Evolutionary conservation across 1,139 yeast genomes (phyloP), one percentile per base, ranked within the genome.

Genomic region (Barnettozyma hawaiiensis): DNA sequence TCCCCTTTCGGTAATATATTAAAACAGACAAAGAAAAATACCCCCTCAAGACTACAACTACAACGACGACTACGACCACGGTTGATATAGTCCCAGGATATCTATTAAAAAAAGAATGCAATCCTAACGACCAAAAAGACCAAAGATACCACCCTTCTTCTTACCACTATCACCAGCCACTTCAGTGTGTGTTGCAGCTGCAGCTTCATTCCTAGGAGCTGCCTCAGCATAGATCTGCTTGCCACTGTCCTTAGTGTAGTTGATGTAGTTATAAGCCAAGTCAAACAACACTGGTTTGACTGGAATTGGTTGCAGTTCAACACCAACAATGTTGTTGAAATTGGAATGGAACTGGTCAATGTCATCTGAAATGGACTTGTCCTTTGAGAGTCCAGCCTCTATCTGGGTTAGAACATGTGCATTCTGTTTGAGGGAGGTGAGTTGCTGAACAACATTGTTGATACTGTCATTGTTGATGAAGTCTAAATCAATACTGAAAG

Each of bases 241-340:
- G 33, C 21, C 15, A n/a, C n/a, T n/a, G 20, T 47, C 42, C 41
- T 26, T 49, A 47, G 21, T 45, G 57, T 80, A 79, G 38, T 71
- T 69, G 42, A 90, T 75, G 58, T 85, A 89, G 61, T 89, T 89
- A 67, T 71, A 89, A 0, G 95, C 97, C 55, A 86, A 71, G 61
- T 90, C 97, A 58, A 87, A 90, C 55, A 89, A 74, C 8, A 89
- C 95, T 1, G 97, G 96, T 63, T 90, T 90, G 46, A 83, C 76
- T 46, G 80, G 71, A 2, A 85, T 75, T 2, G 95, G 85, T 46
- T 64, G 64, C 11, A 54, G 10, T 11, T 47, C 36, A 8, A 54
- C 39, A 22, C 35, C 39, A 11, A 54, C 50, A 31, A 54, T 46
- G 7, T 44, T 47, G 31, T 44, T 47, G 31, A 44, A 45, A 14